Evolutionary conservation across 2,329 filamentous ascomycete genomes (phyloP), one percentile per base, ranked within the genome.

Genomic region (Trichothecium sympodiale): DNA sequence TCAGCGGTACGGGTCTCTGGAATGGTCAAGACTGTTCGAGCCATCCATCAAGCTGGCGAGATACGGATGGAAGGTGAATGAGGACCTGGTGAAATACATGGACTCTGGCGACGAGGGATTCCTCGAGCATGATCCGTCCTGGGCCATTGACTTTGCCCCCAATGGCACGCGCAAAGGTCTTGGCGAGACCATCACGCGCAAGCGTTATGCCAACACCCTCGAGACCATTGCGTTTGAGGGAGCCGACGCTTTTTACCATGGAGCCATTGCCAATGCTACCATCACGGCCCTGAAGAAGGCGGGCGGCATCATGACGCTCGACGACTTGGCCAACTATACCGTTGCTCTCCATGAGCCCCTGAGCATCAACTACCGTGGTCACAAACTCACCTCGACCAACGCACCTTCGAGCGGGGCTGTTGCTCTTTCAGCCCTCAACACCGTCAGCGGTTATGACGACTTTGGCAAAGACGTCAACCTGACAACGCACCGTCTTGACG

Each of bases 81-180:
- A 73, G 26, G 87, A 94, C 45, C 64, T 91, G 3, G 67, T 83
- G 32, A 65, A 58, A 13, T 83, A 84, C 49, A 88, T 91, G 69
- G 53, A 65, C n/a, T 59, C 38, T 54, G 51, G 52, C 39, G 46
- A 63, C 7, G 69, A 46, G 13, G 34, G 78, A 44, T 91, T 91
- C 50, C 57, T 94, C 0, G 67, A 74, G 3, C 62, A 79, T 0
- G 74, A 93, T 41, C 76, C 80, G 0, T 68, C 73, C 0, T 94
- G 85, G 81, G 83, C 86, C 0, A 60, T 85, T 18, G 87, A 94
- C 53, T 94, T 94, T 55, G 85, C 86, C 3, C 84, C 84, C 0
- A 72, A 81, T 39, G 85, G 84, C 3, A 74, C 65, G 2, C 60
- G 74, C 1, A 49, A 88, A 2, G 64, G 66, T 15, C 54, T 83